phyloP scores from a whole-genome alignment of 192 early-diverging fungal species.

The Chytriomyces hyalinus region DNA sequence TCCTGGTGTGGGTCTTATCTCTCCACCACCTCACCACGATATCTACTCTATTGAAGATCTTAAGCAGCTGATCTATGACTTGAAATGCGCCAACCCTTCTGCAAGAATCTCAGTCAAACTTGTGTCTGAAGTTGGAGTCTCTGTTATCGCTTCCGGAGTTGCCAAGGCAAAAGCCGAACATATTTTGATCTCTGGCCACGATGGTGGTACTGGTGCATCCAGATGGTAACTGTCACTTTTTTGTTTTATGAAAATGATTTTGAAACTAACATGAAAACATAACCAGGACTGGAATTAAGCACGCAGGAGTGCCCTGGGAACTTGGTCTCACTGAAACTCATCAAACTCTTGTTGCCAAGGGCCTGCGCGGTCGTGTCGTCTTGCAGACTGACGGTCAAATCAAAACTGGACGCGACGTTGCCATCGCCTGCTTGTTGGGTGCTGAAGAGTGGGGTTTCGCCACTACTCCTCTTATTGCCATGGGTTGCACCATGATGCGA shows the following conservation, averaged over 20 bases:
- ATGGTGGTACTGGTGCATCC: constrained; percentile 97
- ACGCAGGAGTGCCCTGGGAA: constrained; percentile 98
- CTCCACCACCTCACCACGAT: constrained; percentile 98
- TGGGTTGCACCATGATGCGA: constrained; percentile 97
- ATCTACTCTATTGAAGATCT: constrained; percentile 99
- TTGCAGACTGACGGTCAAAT: constrained; percentile 99
- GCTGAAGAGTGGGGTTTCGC: constrained; percentile 99
- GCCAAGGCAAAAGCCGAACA: constrained; percentile 97
- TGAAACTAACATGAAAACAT: not conserved
- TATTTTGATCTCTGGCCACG: constrained; percentile 91
- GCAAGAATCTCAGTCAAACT: constrained; percentile 97
- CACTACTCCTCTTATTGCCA: constrained; percentile 95
- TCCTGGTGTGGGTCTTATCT: constrained; percentile 94
- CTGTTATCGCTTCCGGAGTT: constrained; percentile 95
- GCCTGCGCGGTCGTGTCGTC: constrained; percentile 92
- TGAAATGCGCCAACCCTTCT: constrained; percentile 89
- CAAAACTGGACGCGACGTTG: constrained; percentile 96
- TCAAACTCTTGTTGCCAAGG: constrained; percentile 96
- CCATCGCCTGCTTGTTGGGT: constrained; percentile 95
- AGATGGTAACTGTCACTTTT: constrained; percentile 59
- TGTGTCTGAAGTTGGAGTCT: constrained; percentile 96
- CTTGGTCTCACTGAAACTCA: constrained; percentile 98
- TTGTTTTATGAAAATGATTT: constrained; percentile 25
- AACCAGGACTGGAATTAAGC: constrained; percentile 88
- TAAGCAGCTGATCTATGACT: constrained; percentile 97